Evolutionary conservation across 768 basidiomycete species (phyloP), one percentile per base, ranked within the genome.

Genomic region (Kwoniella shandongensis): DNA sequence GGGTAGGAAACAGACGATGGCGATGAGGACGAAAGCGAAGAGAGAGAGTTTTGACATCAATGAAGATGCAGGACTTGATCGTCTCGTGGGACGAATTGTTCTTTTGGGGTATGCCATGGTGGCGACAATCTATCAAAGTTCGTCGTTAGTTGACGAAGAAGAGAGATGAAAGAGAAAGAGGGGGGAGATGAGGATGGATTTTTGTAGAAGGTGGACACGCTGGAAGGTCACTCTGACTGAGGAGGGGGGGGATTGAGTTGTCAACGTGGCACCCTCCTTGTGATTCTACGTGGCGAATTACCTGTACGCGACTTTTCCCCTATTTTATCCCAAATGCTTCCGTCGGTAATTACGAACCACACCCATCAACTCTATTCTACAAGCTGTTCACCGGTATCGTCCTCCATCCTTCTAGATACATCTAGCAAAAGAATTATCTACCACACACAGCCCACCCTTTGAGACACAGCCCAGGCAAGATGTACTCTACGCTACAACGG

Each of bases 1-100:
- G 17, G 88, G 86, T 69, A 83, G 85, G 63, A 91, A 79, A 74
- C 83, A 85, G 74, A 89, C 72, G 73, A 91, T 69, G 55, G 89
- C 87, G 60, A 89, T 64, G 77, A 89, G 65, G 56, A 75, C 74
- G 76, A 69, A 83, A 79, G 77, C 69, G 56, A 88, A 61, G 50
- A 79, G 62, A 20, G 78, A 70, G 57, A 77, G 44, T 57, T 69
- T 72, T 2, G 70, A 72, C 49, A 66, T 59, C 45, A 72, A 27
- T 18, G 62, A 62, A 6, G 63, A 61, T 7, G 65, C 29, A 13
- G 32, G 13, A 8, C 59, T 48, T 23, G 65, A 54, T 36, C 62
- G 51, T 59, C 65, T 56, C 36, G 42, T 36, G 13, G 55, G 65
- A 46, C 66, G 62, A 17, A 61, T 62, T 22, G 51, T 47, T 30